phyloP scores from a whole-genome alignment of 1,139 yeast species.

The Pichia sp. region DNA sequence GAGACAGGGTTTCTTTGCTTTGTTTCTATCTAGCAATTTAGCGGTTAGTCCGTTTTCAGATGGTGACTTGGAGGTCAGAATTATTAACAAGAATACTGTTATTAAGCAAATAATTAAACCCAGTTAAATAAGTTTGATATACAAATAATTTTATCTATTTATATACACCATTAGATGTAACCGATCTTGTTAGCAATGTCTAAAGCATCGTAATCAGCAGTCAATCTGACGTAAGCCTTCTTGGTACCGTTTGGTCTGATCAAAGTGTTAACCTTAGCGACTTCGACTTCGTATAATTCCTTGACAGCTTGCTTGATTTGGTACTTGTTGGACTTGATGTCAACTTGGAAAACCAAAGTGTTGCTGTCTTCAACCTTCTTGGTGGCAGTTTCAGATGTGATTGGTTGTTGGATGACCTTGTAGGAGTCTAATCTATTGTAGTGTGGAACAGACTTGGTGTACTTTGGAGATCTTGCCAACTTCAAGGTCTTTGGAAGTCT shows the following conservation, averaged over 20 bases:
- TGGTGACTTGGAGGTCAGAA: too few relatives aligned
- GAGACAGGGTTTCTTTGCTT: background rate
- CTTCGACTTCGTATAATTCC: constrained; percentile 97
- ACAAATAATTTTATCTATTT: background rate
- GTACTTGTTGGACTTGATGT: constrained; percentile 93
- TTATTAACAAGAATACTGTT: background rate
- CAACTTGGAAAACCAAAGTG: constrained; percentile 98
- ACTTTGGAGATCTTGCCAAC: constrained; percentile 91
- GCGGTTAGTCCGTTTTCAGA: too few relatives aligned
- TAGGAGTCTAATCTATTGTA: constrained; percentile 94
- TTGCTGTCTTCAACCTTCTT: constrained; percentile 99
- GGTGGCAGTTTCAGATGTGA: constrained; percentile 98
- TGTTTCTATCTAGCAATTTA: too few relatives aligned
- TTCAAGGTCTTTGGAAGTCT: constrained; percentile 96
- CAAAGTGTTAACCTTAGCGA: constrained; percentile 89
- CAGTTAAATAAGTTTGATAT: constrained; percentile 2
- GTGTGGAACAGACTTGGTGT: constrained; percentile 97
- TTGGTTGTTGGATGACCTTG: constrained; percentile 92
- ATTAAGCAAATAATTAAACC: constrained; percentile 3
- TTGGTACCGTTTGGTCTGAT: constrained; percentile 99
- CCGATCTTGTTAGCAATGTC: constrained; percentile 99
- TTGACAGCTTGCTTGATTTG: constrained; percentile 98
- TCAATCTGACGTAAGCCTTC: constrained; percentile 99
- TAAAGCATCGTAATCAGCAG: constrained; percentile 99
- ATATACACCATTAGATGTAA: constrained; percentile 58